Conservation (phyloP, 306 rosid genomes). For the Quercus suber region DNA sequence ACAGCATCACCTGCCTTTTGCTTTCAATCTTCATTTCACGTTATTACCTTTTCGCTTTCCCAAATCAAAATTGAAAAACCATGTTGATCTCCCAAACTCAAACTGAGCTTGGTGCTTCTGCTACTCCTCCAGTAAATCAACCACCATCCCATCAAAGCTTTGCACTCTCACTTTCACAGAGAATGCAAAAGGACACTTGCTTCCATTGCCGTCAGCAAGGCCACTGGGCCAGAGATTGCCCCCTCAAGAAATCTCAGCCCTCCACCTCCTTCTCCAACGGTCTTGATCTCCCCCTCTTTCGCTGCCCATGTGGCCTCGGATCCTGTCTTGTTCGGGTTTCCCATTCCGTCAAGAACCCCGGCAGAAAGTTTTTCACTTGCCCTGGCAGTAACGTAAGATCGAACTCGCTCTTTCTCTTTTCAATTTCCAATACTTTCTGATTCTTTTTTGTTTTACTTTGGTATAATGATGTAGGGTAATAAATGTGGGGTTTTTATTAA, state of each 20-base stretch:
- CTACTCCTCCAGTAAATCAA: too few relatives aligned
- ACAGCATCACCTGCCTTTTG: too few relatives aligned
- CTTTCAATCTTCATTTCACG: too few relatives aligned
- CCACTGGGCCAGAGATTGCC: constrained; percentile 28
- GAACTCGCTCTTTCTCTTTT: neutral
- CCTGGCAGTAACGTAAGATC: neutral
- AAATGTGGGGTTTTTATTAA: constrained; percentile 10
- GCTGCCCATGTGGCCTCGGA: constrained; percentile 41
- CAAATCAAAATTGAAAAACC: too few relatives aligned
- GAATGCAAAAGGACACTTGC: constrained; percentile 12
- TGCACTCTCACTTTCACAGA: neutral
- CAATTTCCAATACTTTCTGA: neutral
- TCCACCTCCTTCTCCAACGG: neutral
- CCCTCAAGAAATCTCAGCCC: neutral
- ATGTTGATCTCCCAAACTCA: too few relatives aligned
- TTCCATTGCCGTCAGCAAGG: constrained; percentile 21
- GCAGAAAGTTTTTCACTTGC: constrained; percentile 14
- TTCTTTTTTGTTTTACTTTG: too few relatives aligned
- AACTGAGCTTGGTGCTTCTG: too few relatives aligned
- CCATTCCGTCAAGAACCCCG: neutral
- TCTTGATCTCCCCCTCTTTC: neutral
- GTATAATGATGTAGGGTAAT: neutral
- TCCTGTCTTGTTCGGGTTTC: constrained; percentile 14
- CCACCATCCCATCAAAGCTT: neutral
- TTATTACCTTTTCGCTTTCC: too few relatives aligned